Conservation (phyloP, 2,329 filamentous ascomycete species). For the Elsinoe batatas region DNA sequence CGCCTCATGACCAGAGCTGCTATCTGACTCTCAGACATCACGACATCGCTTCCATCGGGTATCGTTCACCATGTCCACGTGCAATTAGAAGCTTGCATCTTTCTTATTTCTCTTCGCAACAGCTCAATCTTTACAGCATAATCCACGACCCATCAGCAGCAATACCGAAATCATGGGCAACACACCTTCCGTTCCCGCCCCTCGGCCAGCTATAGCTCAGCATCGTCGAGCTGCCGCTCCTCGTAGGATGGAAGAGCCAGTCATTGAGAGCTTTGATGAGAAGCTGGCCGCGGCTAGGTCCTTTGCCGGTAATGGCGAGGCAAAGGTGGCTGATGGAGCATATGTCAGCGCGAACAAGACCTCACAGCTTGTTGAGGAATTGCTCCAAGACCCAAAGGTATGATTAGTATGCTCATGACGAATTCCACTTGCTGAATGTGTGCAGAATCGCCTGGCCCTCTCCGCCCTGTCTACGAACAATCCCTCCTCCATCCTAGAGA, state of each 20-base stretch:
- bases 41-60: not conserved
- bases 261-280: not conserved
- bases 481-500: slow-evolving; percentile 56
- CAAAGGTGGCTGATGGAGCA: slow-evolving; percentile 22
- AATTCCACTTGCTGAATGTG: not conserved
- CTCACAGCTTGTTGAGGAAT: slow-evolving; percentile 23
- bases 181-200: not conserved
- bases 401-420: not conserved
- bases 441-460: slow-evolving; percentile 60
- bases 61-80: not conserved
- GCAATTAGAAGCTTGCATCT: not conserved
- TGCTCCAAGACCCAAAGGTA: slow-evolving; percentile 27
- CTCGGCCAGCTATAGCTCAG: not conserved
- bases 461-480: slow-evolving; percentile 60
- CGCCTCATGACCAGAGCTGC: not conserved
- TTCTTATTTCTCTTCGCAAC: not conserved
- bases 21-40: not conserved
- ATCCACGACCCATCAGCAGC: not conserved
- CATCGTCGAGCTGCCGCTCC: slow-evolving; percentile 2
- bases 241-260: not conserved
- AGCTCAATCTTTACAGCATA: not conserved
- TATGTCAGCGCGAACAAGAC: slow-evolving; percentile 24
- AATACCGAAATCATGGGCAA: not conserved
- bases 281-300: not conserved
- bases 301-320: slow-evolving; percentile 14